These are phyloP conservation scores for Coemansia sp. DNA, from an alignment of 192 early-diverging fungal species.

Conservation along the genomic window DNA sequence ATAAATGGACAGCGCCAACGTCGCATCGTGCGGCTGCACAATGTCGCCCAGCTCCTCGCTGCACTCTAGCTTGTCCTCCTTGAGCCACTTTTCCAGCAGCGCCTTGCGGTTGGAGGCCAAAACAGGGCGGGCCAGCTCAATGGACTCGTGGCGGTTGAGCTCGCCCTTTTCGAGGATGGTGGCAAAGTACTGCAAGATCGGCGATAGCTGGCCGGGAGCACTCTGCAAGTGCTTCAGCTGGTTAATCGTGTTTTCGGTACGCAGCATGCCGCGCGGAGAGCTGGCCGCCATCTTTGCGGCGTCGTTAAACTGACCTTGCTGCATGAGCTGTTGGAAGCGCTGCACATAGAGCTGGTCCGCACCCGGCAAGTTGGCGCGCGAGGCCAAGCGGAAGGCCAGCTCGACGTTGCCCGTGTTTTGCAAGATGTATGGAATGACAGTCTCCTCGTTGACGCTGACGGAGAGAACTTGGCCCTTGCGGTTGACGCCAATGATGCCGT, in stretches of 20 bases:
- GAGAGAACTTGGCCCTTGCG: slow-evolving; percentile 95
- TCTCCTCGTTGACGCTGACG: slow-evolving; percentile 88
- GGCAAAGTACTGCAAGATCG: slow-evolving; percentile 97
- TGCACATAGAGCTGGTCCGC: slow-evolving; percentile 88
- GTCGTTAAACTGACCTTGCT: slow-evolving; percentile 73
- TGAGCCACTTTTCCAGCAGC: slow-evolving; percentile 96
- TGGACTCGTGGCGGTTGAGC: slow-evolving; percentile 91
- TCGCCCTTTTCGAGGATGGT: slow-evolving; percentile 91
- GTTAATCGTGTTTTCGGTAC: slow-evolving; percentile 92
- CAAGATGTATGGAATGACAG: slow-evolving; percentile 88
- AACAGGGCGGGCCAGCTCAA: slow-evolving; percentile 91
- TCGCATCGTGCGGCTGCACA: slow-evolving; percentile 86
- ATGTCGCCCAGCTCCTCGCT: slow-evolving; percentile 98
- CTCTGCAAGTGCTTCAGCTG: slow-evolving; percentile 84
- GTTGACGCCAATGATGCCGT: slow-evolving; percentile 94
- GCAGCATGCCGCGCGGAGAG: slow-evolving; percentile 92
- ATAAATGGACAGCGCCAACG: slow-evolving; percentile 92
- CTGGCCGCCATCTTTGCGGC: slow-evolving; percentile 95
- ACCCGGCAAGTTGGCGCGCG: slow-evolving; percentile 85
- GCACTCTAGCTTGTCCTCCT: slow-evolving; percentile 98
- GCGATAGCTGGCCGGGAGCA: slow-evolving; percentile 75
- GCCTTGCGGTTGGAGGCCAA: slow-evolving; percentile 87
- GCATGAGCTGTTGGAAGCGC: slow-evolving; percentile 87
- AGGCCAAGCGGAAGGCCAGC: slow-evolving; percentile 84
- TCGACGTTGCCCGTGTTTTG: slow-evolving; percentile 80